These are phyloP conservation scores for Chalciporus sp. DNA, from an alignment of 1,284 basidiomycete genomes.

Conservation along the genomic window DNA sequence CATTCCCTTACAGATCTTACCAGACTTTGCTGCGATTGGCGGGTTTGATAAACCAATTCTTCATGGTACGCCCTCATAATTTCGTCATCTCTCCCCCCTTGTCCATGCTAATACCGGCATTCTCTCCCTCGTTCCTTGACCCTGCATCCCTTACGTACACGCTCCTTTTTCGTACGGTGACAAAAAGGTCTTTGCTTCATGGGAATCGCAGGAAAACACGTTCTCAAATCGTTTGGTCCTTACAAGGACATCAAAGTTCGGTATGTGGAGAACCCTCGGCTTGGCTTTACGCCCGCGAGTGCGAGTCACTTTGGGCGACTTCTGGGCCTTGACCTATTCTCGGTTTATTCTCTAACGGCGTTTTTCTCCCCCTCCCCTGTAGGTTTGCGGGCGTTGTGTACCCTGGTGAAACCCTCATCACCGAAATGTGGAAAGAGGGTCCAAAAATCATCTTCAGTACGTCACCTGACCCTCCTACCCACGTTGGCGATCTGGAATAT, in stretches of 20 bases:
- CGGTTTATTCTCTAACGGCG: neutral
- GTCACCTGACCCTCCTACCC: slow-evolving; percentile 33
- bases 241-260: slow-evolving; percentile 97
- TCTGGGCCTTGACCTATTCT: neutral
- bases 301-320: no score
- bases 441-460: slow-evolving; percentile 89
- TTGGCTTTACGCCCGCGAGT: no score
- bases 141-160: neutral
- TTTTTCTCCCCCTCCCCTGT: neutral
- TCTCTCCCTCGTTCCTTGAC: neutral
- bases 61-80: slow-evolving; percentile 48
- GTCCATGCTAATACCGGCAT: neutral
- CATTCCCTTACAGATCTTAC: slow-evolving; percentile 68
- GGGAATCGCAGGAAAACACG: slow-evolving; percentile 94
- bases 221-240: slow-evolving; percentile 83
- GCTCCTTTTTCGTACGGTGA: neutral
- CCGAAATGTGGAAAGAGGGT: slow-evolving; percentile 98
- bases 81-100: neutral
- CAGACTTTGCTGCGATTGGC: slow-evolving; percentile 91
- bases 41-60: slow-evolving; percentile 93
- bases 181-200: slow-evolving; percentile 80
- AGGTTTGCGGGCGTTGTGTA: slow-evolving; percentile 91
- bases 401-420: slow-evolving; percentile 93
- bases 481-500: neutral
- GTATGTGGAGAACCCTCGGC: slow-evolving; percentile 45